Evolutionary conservation across 495 filamentous ascomycete genomes (phyloP).

Genomic region (Aspergillus cavernicola): DNA sequence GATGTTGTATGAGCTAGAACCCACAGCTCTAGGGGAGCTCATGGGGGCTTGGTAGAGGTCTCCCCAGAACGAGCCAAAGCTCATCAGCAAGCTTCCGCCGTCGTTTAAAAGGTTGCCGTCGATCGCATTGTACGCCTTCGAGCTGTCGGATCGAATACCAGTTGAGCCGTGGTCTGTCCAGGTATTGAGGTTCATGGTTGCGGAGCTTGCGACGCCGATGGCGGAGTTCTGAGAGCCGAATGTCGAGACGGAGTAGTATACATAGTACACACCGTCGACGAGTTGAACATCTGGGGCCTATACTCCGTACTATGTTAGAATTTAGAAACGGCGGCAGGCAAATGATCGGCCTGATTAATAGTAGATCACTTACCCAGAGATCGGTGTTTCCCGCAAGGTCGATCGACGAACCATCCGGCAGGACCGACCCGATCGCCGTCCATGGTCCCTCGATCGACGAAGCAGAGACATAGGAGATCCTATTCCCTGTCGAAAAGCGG

Average conservation of each 20-base stretch:
- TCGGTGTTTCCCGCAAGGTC: constrained; percentile 55
- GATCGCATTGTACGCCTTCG: constrained; percentile 65
- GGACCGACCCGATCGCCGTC: constrained; percentile 55
- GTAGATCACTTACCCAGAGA: constrained; percentile 52
- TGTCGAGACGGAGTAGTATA: constrained; percentile 67
- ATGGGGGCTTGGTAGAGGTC: constrained; percentile 64
- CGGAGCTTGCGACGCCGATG: constrained; percentile 66
- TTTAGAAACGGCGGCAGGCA: neutral
- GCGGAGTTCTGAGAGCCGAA: constrained; percentile 64
- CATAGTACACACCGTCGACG: constrained; percentile 57
- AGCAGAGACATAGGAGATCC: constrained; percentile 61
- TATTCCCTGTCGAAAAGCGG: constrained; percentile 66
- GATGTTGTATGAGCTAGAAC: constrained; percentile 41
- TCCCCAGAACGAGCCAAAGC: constrained; percentile 70
- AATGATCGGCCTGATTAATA: neutral
- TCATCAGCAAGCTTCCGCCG: constrained; percentile 51
- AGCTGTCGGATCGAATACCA: constrained; percentile 47
- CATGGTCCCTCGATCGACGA: constrained; percentile 62
- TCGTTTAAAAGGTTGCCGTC: constrained; percentile 59
- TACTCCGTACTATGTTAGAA: constrained; percentile 7
- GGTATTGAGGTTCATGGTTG: constrained; percentile 53
- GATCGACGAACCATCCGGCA: constrained; percentile 60
- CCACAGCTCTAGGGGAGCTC: constrained; percentile 41
- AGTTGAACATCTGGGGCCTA: constrained; percentile 64
- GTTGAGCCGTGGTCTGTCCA: constrained; percentile 55